A percentile compares a stretch with the other conserved stretches of the same genome.
These are phyloP conservation scores for Mucuna pruriens DNA, from an alignment of 306 rosid species.

Conservation along the genomic window DNA sequence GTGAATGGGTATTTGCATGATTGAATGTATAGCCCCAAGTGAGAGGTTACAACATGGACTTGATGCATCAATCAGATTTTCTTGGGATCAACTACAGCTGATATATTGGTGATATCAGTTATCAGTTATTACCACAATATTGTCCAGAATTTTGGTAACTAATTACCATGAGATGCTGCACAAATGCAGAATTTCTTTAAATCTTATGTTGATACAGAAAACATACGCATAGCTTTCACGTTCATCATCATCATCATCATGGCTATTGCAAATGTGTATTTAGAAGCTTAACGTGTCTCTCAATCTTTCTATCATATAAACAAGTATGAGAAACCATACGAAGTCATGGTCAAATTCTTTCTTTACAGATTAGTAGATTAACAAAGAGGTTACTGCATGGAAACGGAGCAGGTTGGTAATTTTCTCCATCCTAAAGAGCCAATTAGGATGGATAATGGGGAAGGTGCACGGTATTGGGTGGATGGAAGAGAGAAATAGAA, in stretches of 20 bases:
- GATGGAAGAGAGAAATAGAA: background rate
- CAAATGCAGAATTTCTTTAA: slow-evolving; percentile 27
- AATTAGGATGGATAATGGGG: too few relatives aligned
- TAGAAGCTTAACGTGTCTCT: background rate
- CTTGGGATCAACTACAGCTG: slow-evolving; percentile 47
- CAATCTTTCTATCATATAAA: slow-evolving; percentile 6
- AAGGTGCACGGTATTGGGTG: background rate
- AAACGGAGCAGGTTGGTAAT: background rate
- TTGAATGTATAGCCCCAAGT: slow-evolving; percentile 57
- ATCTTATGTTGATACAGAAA: slow-evolving; percentile 8
- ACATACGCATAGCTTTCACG: background rate
- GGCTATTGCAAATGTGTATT: background rate
- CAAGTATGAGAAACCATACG: slow-evolving; percentile 6
- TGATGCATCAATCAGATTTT: slow-evolving; percentile 58
- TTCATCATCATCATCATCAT: background rate
- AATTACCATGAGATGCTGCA: slow-evolving; percentile 48
- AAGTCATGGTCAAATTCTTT: background rate
- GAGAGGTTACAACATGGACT: slow-evolving; percentile 54
- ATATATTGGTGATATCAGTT: slow-evolving; percentile 48
- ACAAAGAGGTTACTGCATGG: background rate
- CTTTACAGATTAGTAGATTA: background rate
- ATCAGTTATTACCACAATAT: slow-evolving; percentile 55
- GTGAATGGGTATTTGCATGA: slow-evolving; percentile 50
- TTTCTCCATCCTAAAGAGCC: background rate
- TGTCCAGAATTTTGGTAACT: slow-evolving; percentile 52